phyloP scores from a whole-genome alignment of 352 stramenopile genomes.

The Stramenopiles sp. region DNA sequence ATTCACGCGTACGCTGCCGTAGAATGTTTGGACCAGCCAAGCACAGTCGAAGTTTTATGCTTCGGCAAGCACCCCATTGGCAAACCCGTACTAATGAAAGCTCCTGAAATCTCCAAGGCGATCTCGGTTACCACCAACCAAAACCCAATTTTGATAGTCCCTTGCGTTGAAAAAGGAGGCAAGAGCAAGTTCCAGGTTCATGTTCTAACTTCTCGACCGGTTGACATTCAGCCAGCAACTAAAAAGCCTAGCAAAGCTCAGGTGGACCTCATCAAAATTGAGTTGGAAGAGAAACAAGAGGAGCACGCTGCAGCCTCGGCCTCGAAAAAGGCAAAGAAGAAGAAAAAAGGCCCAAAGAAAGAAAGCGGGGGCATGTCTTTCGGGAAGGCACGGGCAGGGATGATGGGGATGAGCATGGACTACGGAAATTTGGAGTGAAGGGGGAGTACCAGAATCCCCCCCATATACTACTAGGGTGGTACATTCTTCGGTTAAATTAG shows the following conservation, averaged over 20 bases:
- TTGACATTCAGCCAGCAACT: neutral
- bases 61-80: neutral
- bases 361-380: neutral
- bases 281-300: neutral
- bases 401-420: neutral
- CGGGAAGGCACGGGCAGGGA: neutral
- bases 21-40: neutral
- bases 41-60: neutral
- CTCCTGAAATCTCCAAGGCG: neutral
- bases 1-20: neutral
- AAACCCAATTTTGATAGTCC: neutral
- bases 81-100: conserved; percentile 4
- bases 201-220: neutral
- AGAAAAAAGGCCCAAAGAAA: neutral
- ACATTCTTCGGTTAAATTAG: no score
- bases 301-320: neutral
- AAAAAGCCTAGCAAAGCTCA: neutral
- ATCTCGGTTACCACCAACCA: neutral
- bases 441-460: neutral
- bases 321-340: neutral
- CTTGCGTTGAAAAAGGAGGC: neutral
- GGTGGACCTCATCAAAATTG: neutral
- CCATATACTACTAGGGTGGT: no score
- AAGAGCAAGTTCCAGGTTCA: neutral
- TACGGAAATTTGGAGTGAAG: neutral